Evolutionary conservation across 371 early-diverging fungal species (phyloP), one percentile per base, ranked within the genome.

Genomic region (Entomophthora muscae): DNA sequence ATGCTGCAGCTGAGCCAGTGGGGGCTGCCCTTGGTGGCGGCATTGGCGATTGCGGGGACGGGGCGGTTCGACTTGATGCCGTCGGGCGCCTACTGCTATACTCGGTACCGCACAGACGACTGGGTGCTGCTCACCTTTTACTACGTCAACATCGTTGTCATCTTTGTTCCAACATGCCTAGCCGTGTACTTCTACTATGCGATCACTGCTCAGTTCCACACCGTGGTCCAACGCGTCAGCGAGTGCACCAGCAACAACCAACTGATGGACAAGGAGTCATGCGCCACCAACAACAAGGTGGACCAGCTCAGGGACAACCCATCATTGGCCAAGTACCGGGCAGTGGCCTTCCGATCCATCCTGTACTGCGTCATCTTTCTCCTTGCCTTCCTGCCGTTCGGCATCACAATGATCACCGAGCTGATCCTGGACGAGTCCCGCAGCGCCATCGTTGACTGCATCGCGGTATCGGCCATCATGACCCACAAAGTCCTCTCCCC

Each of bases 331-430:
- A 57, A 57, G 29, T 57, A 57, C 22, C 3, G 57, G 28, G 22
- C 12, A 32, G 60, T 59, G 42, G 60, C 60, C 2, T 32, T 59
- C 24, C 3, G 33, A 10, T 22, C 60, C 2, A 22, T 59, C 17
- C 21, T 59, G 33, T 59, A 59, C 60, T 59, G 60, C 33, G 21
- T 26, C 17, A 59, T 59, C 2, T 59, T 59, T 32, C 5, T 59
- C 17, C 13, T 32, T 5, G 31, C 32, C 21, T 59, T 59, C 60
- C 7, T 59, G 23, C 60, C 60, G 21, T 59, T 23, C 24, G 60
- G 60, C 7, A n/a, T 30, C 5, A 26, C 33, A 10, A 59, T 59
- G 60, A 59, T 59, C 23, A 10, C 12, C 12, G 60, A 59, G 23
- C 17, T 59, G 10, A 32, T 32, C 23, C n/a, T n/a, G 21, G 33